These are phyloP conservation scores for Mortierella antarctica DNA, from an alignment of 192 early-diverging fungal genomes.

Conservation along the genomic window DNA sequence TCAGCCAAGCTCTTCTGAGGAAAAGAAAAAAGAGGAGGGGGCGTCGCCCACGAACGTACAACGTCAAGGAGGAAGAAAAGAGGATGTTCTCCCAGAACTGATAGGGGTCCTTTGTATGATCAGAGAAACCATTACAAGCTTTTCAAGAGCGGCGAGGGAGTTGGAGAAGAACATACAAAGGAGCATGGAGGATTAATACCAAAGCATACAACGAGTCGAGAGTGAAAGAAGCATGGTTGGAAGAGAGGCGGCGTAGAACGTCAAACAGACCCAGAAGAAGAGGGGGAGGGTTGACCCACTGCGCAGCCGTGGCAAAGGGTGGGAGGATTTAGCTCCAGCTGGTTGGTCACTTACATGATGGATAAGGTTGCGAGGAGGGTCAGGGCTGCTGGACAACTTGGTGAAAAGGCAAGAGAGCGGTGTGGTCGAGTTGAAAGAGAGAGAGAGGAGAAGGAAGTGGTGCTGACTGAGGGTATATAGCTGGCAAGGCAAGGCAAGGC, in stretches of 20 bases:
- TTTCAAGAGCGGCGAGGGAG: neutral
- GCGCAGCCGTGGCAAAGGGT: conserved; percentile 6
- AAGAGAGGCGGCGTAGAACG: neutral
- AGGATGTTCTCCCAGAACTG: neutral
- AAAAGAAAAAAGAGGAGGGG: neutral
- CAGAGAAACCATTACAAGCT: neutral
- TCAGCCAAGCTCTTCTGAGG: no score
- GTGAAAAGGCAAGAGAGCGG: neutral
- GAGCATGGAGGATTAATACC: no score
- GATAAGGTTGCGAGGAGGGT: neutral
- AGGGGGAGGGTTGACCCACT: conserved; percentile 8
- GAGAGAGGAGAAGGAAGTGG: neutral
- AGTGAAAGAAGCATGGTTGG: no score
- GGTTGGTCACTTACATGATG: conserved; percentile 28
- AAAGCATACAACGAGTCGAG: no score
- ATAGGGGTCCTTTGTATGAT: neutral
- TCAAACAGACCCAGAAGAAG: neutral
- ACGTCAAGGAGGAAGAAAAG: neutral
- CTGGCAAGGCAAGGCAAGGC: no score
- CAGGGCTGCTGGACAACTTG: neutral
- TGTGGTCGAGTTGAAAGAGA: neutral
- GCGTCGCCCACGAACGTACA: neutral
- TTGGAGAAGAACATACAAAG: no score
- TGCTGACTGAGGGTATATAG: neutral
- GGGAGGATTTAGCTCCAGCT: neutral